Evolutionary conservation across 768 basidiomycete genomes (phyloP), one percentile per base, ranked within the genome.

Genomic region (Lyophyllum atratum): DNA sequence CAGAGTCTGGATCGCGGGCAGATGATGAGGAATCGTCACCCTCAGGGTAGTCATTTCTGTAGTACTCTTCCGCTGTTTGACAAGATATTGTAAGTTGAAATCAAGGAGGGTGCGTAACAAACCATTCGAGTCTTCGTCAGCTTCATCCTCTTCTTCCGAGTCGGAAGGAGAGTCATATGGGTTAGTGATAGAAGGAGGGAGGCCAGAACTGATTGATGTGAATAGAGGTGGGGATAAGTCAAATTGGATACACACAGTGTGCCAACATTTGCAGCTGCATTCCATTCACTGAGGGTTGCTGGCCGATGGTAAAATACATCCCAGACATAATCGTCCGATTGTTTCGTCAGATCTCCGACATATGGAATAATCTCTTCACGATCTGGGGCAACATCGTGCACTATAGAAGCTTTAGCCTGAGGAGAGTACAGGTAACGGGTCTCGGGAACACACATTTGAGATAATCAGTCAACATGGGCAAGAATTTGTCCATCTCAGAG

Each of bases 91-190:
- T 44, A 40, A 33, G 52, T 33, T 43, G 14, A 47, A n/a, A 26
- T 19, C 24, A 10, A 42, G 21, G 19, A 59, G 44, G 33, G 26
- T 10, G 34, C 45, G 3, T 21, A 11, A 68, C 72, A 37, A 44
- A 90, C 91, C 89, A 70, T 93, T 93, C 0, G 91, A 93, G 63
- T 93, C 92, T 62, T 93, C 92, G 58, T 92, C 90, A 3, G 83
- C 90, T 60, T 89, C 87, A 55, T 90, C 90, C 59, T 84, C 86
- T 62, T 79, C 78, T 62, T 87, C 86, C 0, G 82, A 84, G 39
- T 86, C 87, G 21, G 85, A 86, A 10, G 80, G 75, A 15, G 85
- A 84, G 44, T 86, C 85, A 61, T 84, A 79, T 3, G 76, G 70
- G 60, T 86, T 82, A 28, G 75, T 79, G 14, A 79, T 71, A 2